Evolutionary conservation across 805 yeast species (phyloP).

Genomic region (Maudiozyma bulderi): DNA sequence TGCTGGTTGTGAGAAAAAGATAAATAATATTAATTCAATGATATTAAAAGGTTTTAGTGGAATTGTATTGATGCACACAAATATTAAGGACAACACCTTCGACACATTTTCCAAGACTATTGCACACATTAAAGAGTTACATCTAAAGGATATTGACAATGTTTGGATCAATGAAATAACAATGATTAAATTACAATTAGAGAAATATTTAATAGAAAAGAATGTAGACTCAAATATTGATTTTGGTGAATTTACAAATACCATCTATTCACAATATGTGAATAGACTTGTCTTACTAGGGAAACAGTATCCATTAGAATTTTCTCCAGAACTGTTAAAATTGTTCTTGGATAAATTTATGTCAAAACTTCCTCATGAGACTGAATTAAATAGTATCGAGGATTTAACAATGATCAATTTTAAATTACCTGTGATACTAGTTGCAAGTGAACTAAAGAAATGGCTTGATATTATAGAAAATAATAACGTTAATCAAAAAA

Average conservation of each 20-base stretch:
- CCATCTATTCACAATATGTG: constrained; percentile 18
- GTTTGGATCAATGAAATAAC: constrained; percentile 18
- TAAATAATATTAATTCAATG: constrained; percentile 12
- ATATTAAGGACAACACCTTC: constrained; percentile 7
- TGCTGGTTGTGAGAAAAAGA: constrained; percentile 16
- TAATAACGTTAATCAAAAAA: not conserved
- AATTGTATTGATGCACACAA: constrained; percentile 8
- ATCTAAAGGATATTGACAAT: constrained; percentile 18
- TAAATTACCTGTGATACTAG: constrained; percentile 18
- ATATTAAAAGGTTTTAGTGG: constrained; percentile 18
- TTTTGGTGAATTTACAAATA: constrained; percentile 6
- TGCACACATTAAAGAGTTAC: constrained; percentile 13
- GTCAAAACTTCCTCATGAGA: constrained; percentile 7
- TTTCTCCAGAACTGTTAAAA: constrained; percentile 12
- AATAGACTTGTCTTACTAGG: constrained; percentile 24
- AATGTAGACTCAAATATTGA: constrained; percentile 5
- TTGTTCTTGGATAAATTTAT: constrained; percentile 13
- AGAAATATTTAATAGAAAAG: constrained; percentile 17
- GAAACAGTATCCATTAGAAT: constrained; percentile 19
- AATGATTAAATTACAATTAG: constrained; percentile 14
- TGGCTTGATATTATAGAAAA: constrained; percentile 21
- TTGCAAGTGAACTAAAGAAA: constrained; percentile 23
- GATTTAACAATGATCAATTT: constrained; percentile 15
- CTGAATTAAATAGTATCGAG: constrained; percentile 6
- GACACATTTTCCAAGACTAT: constrained; percentile 13